phyloP scores from a whole-genome alignment of 805 yeast species.

The Kazachstania kunashirensis region DNA sequence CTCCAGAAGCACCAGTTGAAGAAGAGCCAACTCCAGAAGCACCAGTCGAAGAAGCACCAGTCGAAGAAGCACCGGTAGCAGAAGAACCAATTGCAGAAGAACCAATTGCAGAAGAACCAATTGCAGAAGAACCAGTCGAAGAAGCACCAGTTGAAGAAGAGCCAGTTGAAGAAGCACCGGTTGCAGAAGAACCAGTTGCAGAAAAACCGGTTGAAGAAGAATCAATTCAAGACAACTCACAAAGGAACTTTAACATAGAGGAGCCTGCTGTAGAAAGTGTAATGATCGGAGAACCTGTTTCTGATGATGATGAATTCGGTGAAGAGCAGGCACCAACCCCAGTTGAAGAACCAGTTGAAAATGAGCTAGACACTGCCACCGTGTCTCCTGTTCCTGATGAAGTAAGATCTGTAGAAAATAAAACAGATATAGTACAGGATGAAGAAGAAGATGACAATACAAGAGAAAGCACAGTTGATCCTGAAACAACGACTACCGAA shows the following conservation, averaged over 20 bases:
- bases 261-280: slow-evolving; percentile 2
- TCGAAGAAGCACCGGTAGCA: slow-evolving; percentile 4
- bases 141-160: slow-evolving; percentile 7
- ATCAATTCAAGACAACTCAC: not conserved
- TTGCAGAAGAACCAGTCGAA: slow-evolving; percentile 1
- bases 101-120: slow-evolving; percentile 3
- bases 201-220: slow-evolving; percentile 1
- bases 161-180: slow-evolving; percentile 3
- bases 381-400: not conserved
- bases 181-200: slow-evolving; percentile 6
- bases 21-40: slow-evolving; percentile 7
- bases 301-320: slow-evolving; percentile 5
- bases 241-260: slow-evolving; percentile 2
- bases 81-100: slow-evolving; percentile 8
- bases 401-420: not conserved
- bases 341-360: slow-evolving; percentile 5
- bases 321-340: slow-evolving; percentile 4
- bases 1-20: slow-evolving; percentile 5
- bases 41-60: slow-evolving; percentile 3
- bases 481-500: not conserved
- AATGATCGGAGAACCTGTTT: slow-evolving; percentile 3
- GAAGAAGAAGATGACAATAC: slow-evolving; percentile 2
- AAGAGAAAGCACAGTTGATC: not conserved
- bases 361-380: not conserved
- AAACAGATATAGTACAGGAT: not conserved